Base-by-base conservation (phyloP, 2,329 filamentous ascomycete genomes). In the Penicillium sp. region DNA sequence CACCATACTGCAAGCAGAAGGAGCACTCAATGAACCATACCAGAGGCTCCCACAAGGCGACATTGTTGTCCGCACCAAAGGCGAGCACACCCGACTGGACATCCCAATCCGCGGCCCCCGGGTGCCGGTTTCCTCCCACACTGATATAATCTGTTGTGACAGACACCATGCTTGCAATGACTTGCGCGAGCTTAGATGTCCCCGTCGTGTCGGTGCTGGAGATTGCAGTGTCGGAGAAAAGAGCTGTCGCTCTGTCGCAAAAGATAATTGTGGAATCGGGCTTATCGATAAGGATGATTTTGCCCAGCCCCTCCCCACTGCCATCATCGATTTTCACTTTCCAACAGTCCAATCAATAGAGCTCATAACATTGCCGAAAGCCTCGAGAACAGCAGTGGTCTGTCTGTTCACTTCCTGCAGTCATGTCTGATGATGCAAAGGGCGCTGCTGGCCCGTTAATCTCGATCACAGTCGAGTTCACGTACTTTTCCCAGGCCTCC, bases 41-140 rank as follows among this genome's bases (percentile, higher is more conserved):
- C 74, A 84, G 77, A 58, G 93, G 93, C 73, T 87, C 83, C 95
- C 95, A 99, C 43, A 98, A 74, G 46, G 93, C 94, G 69, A 99
- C 85, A 78, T 95, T 95, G 68, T 89, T 88, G 77, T 96, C 92
- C 8, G 93, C 89, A 35, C 95, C 95, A 79, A 92, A 99, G 33
- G 93, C 95, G 57, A 99, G 82, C 48, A 93, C 75, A 10, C 90
- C 91, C 22, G 81, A 80, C 65, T 84, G 79, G 22, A 79, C 73
- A 73, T 90, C 87, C 95, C 95, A 99, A 79, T 98, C 94, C 30
- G 94, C 93, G 30, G 92, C 91, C 16, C 89, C 88, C 19, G 94
- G 90, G 71, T 98, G 92, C 70, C 94, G 85, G 77, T 98, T 99
- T 51, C 92, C 94, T 62, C 95, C 95, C 64, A 89, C 87, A 51